Evolutionary conservation across 805 yeast species (phyloP).

Genomic region (Kodamaea restingae): DNA sequence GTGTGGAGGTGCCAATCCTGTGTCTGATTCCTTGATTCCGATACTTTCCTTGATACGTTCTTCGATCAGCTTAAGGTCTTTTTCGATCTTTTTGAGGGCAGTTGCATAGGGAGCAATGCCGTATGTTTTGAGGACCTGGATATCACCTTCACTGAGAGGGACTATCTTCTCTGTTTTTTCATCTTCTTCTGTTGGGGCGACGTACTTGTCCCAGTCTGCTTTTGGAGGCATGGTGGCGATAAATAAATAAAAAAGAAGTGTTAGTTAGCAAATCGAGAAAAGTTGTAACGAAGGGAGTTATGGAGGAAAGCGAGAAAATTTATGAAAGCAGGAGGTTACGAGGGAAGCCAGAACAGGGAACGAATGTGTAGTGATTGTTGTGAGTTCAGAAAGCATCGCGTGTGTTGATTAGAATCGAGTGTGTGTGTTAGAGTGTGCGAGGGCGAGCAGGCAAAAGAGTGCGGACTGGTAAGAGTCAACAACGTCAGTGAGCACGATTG

Average conservation of each 20-base stretch:
- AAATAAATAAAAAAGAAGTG: background rate
- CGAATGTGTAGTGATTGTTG: too few relatives aligned
- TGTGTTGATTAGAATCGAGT: too few relatives aligned
- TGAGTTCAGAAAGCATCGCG: too few relatives aligned
- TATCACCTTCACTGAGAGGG: slow-evolving; percentile 94
- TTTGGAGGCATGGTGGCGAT: slow-evolving; percentile 76
- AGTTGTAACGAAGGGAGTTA: too few relatives aligned
- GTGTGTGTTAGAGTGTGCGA: too few relatives aligned
- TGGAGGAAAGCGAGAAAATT: too few relatives aligned
- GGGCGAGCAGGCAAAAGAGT: too few relatives aligned
- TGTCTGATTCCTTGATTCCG: slow-evolving; percentile 92
- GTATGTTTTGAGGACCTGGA: slow-evolving; percentile 93
- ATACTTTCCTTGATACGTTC: slow-evolving; percentile 88
- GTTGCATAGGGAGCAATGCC: slow-evolving; percentile 96
- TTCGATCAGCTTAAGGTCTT: slow-evolving; percentile 82
- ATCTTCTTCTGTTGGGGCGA: slow-evolving; percentile 74
- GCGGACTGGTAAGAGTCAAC: too few relatives aligned
- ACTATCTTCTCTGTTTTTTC: slow-evolving; percentile 63
- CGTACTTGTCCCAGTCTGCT: slow-evolving; percentile 97
- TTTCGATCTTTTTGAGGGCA: slow-evolving; percentile 75
- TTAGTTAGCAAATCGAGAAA: too few relatives aligned
- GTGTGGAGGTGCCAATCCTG: slow-evolving; percentile 96
- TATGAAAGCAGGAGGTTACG: too few relatives aligned
- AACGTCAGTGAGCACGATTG: too few relatives aligned
- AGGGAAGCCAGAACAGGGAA: too few relatives aligned